Evolutionary conservation across 2,329 filamentous ascomycete species (phyloP).

Genomic region (Aureobasidium melanogenum): DNA sequence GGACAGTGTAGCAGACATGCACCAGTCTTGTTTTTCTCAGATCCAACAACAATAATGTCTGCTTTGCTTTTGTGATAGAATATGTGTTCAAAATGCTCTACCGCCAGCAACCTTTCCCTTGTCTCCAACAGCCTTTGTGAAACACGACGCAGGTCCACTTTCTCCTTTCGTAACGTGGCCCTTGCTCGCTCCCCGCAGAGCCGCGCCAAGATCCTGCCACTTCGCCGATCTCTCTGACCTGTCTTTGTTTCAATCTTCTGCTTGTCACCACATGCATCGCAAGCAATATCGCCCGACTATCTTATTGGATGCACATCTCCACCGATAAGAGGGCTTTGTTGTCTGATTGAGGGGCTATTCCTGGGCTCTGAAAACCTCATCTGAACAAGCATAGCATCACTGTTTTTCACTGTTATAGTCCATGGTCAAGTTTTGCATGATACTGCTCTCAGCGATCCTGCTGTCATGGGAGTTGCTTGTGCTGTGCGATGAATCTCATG

Average conservation of each 20-base stretch:
- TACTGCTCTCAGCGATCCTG: neutral
- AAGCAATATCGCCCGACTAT: neutral
- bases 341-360: neutral
- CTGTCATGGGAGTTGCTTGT: neutral
- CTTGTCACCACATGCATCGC: neutral
- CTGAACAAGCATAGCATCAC: neutral
- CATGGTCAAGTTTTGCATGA: neutral
- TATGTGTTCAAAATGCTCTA: neutral
- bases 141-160: slow-evolving; percentile 2
- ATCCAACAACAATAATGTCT: neutral
- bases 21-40: neutral
- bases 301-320: neutral
- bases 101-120: neutral
- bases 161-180: neutral
- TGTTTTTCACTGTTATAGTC: neutral
- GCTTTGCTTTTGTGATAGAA: neutral
- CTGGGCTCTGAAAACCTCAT: neutral
- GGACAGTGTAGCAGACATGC: slow-evolving; percentile 4
- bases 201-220: neutral
- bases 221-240: neutral
- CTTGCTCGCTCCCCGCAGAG: neutral
- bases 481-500: neutral
- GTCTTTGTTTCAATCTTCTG: neutral
- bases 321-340: neutral
- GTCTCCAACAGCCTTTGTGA: neutral